Evolutionary conservation across 768 basidiomycete genomes (phyloP), one percentile per base, ranked within the genome.

Genomic region (Trametes villosa): DNA sequence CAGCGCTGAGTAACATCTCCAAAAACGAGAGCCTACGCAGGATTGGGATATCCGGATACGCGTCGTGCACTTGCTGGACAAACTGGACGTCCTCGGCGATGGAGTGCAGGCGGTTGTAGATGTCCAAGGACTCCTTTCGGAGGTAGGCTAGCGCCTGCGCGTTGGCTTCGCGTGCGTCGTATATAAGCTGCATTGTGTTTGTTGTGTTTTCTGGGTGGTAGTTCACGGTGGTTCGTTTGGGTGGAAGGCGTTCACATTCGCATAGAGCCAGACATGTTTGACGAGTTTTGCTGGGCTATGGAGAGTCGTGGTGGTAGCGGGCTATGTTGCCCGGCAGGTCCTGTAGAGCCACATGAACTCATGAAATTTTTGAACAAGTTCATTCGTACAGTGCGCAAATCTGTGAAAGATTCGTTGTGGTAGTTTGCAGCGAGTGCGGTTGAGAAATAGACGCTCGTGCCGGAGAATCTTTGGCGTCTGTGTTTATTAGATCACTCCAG

Each of bases 51-150:
- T 78, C 68, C 0, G 72, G 71, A 70, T 83, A 89, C 7, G 75
- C 72, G 1, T 74, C 66, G 22, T 79, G 75, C 0, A 93, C 84
- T 20, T 72, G 70, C 15, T 75, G 58, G 1, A 98, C 88, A 66
- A 96, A 98, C 0, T 60, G 63, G 17, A 87, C 79, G 66, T 98
- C 96, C 56, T 90, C 84, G 4, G 79, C 78, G 56, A 98, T 90
- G 8, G 94, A 96, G 64, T 92, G 93, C 1, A 98, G 71, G 9
- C 96, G 87, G 69, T 95, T 94, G 78, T 85, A 96, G 24, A 94
- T 78, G 71, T 94, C 92, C 24, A 86, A 73, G 4, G 86, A 86
- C 64, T 91, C 88, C 64, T 79, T 85, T 11, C 89, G 83, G 33
- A 92, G 77, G 48, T 83, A 76, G 6, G 79, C 77, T 40, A 88